A percentile compares a stretch with the other conserved stretches of the same genome.
Conservation (phyloP, 1,284 basidiomycete species). For the Apiotrichum brassicae region DNA sequence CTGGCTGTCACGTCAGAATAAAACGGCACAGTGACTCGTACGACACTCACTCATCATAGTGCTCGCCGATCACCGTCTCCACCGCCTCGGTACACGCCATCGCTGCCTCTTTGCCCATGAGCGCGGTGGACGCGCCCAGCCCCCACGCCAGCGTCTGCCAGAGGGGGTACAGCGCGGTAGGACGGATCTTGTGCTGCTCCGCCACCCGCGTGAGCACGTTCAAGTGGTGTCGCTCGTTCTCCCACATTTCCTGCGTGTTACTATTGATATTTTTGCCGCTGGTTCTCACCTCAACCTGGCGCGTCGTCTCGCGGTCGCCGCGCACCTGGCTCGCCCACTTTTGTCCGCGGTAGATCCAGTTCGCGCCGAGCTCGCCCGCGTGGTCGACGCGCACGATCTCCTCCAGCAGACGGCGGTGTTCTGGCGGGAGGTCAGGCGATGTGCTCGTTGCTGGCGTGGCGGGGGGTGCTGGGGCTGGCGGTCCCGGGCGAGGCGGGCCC, state of each 20-base stretch:
- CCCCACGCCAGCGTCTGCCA: constrained; percentile 81
- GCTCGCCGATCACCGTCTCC: constrained; percentile 94
- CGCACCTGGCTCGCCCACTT: constrained; percentile 58
- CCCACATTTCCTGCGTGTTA: constrained; percentile 96
- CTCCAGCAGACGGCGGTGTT: constrained; percentile 40
- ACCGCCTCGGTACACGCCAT: constrained; percentile 99
- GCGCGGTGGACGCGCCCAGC: constrained; percentile 74
- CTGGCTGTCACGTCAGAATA: too few species aligned
- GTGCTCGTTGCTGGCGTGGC: constrained; percentile 29
- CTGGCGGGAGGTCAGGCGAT: constrained; percentile 30
- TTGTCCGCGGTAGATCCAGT: constrained; percentile 87
- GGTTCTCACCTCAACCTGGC: constrained; percentile 66
- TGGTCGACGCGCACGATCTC: constrained; percentile 72
- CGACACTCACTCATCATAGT: constrained; percentile 84
- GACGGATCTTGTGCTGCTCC: constrained; percentile 73
- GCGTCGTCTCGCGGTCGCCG: constrained; percentile 56
- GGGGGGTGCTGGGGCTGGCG: background rate
- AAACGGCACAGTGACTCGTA: background rate
- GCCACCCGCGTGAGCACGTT: constrained; percentile 76
- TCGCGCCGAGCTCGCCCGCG: constrained; percentile 86
- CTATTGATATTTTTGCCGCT: too few species aligned
- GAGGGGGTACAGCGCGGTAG: constrained; percentile 73
- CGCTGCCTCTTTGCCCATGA: constrained; percentile 85
- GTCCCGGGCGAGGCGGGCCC: constrained; percentile 4
- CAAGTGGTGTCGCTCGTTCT: constrained; percentile 89